These are phyloP conservation scores for Moringa oleifera DNA, from an alignment of 345 rosid species.

Conservation along the genomic window DNA sequence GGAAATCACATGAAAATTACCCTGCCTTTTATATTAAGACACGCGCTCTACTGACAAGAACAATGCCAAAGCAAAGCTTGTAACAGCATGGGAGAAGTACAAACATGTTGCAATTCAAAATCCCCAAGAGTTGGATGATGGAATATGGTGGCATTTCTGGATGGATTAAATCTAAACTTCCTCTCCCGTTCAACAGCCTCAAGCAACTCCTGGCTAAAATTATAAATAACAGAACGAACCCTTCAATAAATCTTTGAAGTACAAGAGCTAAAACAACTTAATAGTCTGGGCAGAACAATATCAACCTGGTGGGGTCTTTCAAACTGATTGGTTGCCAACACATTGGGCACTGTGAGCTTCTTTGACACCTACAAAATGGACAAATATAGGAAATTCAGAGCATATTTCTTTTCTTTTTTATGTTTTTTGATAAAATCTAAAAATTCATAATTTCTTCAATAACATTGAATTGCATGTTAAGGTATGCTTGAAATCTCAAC, in stretches of 20 bases:
- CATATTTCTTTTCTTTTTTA: too few species aligned
- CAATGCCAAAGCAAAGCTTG: not conserved
- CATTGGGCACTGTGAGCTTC: slow-evolving; percentile 99
- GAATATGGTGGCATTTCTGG: slow-evolving; percentile 84
- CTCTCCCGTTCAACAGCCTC: slow-evolving; percentile 89
- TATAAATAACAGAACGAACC: slow-evolving; percentile 11
- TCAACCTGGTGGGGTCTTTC: slow-evolving; percentile 83
- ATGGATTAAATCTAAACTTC: slow-evolving; percentile 58
- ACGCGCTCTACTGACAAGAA: slow-evolving; percentile 8
- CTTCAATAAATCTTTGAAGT: not conserved
- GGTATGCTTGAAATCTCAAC: not conserved
- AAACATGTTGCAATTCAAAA: slow-evolving; percentile 90
- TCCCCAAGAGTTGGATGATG: slow-evolving; percentile 94
- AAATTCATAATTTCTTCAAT: too few species aligned
- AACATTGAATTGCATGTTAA: too few species aligned
- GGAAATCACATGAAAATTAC: slow-evolving; percentile 11
- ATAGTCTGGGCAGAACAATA: not conserved
- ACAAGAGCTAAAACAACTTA: slow-evolving; percentile 6
- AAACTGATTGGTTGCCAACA: slow-evolving; percentile 91
- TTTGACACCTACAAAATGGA: slow-evolving; percentile 70
- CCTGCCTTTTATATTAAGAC: not conserved
- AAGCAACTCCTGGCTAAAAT: slow-evolving; percentile 80
- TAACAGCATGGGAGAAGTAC: slow-evolving; percentile 23
- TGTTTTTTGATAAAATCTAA: too few species aligned
- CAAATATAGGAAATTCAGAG: not conserved